Conservation (phyloP, 2,329 filamentous ascomycete species). For the Trichoderma simmonsii region DNA sequence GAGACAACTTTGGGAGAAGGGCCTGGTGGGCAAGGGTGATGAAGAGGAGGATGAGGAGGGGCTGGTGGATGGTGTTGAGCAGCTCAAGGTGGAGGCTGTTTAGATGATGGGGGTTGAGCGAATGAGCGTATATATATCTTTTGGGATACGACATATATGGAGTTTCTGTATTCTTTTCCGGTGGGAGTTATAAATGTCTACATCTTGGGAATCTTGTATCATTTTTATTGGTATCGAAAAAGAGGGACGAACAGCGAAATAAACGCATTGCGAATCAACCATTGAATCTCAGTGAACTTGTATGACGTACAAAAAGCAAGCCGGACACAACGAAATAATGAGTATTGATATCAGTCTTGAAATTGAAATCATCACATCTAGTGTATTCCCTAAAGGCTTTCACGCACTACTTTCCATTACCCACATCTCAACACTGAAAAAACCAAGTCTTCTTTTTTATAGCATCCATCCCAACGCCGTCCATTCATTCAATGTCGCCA, state of each 20-base stretch:
- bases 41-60: constrained; percentile 65
- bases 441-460: constrained; percentile 9
- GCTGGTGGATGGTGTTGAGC: constrained; percentile 60
- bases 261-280: neutral
- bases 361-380: neutral
- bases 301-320: neutral
- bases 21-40: constrained; percentile 64
- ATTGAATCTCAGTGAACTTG: neutral
- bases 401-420: neutral
- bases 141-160: neutral
- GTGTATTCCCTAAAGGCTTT: constrained; percentile 5
- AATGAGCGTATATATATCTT: constrained; percentile 14
- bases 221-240: neutral
- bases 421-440: neutral
- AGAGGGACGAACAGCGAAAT: neutral
- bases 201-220: neutral
- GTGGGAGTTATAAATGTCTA: neutral
- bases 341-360: neutral
- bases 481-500: neutral
- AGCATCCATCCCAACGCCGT: constrained; percentile 25
- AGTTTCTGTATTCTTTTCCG: neutral
- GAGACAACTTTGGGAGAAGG: constrained; percentile 74
- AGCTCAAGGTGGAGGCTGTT: constrained; percentile 64
- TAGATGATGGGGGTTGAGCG: neutral
- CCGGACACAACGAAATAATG: neutral